A percentile compares a stretch with the other conserved stretches of the same genome.
These are phyloP conservation scores for Mrakia blollopis DNA, from an alignment of 768 basidiomycete genomes.

Conservation along the genomic window DNA sequence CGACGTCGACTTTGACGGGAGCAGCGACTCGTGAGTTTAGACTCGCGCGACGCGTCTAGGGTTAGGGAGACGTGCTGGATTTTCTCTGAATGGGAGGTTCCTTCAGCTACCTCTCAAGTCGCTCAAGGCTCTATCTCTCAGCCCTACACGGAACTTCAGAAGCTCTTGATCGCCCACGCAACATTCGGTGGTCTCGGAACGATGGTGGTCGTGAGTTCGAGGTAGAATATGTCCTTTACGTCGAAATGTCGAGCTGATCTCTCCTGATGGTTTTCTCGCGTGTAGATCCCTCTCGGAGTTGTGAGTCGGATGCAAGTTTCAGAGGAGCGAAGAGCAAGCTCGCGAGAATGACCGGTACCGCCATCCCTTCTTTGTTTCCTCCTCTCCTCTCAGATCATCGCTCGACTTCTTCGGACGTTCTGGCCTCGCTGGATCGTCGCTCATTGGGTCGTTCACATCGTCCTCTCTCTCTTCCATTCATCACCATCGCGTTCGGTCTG, in stretches of 20 bases:
- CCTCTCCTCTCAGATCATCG: background rate
- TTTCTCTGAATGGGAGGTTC: too few species aligned
- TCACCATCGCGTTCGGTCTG: slow-evolving; percentile 19
- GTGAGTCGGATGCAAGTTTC: background rate
- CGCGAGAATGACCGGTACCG: too few species aligned
- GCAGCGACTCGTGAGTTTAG: background rate
- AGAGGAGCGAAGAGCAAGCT: background rate
- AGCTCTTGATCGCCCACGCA: slow-evolving; percentile 14
- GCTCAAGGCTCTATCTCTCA: background rate
- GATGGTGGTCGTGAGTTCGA: slow-evolving; percentile 12
- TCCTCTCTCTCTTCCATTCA: background rate
- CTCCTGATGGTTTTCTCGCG: background rate
- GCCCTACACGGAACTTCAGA: slow-evolving; percentile 10
- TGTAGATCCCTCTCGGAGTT: slow-evolving; percentile 12
- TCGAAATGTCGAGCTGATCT: too few species aligned
- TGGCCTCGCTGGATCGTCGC: slow-evolving; percentile 12
- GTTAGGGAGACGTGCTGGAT: too few species aligned
- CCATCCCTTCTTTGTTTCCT: background rate
- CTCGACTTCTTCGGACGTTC: background rate
- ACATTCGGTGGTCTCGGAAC: slow-evolving; percentile 19
- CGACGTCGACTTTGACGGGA: background rate
- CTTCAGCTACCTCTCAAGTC: background rate
- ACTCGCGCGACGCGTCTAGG: background rate
- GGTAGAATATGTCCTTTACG: background rate
- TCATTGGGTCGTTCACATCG: slow-evolving; percentile 25